Evolutionary conservation across 805 yeast genomes (phyloP).

Genomic region (Teunomyces pallodes): DNA sequence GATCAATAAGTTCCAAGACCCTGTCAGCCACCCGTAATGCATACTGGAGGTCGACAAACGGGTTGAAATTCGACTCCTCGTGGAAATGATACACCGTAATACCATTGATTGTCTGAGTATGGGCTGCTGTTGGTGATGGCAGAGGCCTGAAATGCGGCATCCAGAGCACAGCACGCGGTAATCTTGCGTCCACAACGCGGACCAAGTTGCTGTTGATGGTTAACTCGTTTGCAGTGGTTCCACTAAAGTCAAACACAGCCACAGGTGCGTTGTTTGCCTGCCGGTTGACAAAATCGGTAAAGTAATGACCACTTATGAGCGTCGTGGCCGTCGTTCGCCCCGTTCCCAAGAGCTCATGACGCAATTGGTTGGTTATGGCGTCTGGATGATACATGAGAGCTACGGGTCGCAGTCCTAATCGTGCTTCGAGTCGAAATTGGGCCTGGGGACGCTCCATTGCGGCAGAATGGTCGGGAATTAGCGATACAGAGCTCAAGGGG

Average conservation of each 20-base stretch:
- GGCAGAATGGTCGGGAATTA: too few relatives aligned
- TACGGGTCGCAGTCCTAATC: not conserved
- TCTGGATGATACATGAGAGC: conserved; percentile 19
- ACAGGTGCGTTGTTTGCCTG: not conserved
- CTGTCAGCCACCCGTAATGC: conserved; percentile 13
- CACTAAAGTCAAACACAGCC: conserved; percentile 3
- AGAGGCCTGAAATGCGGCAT: conserved; percentile 14
- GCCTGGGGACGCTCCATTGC: not conserved
- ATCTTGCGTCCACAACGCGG: not conserved
- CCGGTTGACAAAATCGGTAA: not conserved
- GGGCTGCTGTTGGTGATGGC: not conserved
- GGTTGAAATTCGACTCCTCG: conserved; percentile 6
- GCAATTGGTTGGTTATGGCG: conserved; percentile 8
- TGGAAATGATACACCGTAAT: not conserved
- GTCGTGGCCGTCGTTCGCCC: conserved; percentile 7
- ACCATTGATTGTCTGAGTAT: not conserved
- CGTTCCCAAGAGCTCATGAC: conserved; percentile 4
- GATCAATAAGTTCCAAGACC: conserved; percentile 4
- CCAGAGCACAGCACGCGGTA: conserved; percentile 15
- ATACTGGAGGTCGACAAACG: conserved; percentile 14
- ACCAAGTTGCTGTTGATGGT: conserved; percentile 6
- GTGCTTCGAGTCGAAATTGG: not conserved
- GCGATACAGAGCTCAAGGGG: too few relatives aligned
- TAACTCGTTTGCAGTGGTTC: not conserved
- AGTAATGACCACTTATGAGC: not conserved